phyloP scores from a whole-genome alignment of 495 filamentous ascomycete genomes.

The Pyrenopolyporus hunteri region DNA sequence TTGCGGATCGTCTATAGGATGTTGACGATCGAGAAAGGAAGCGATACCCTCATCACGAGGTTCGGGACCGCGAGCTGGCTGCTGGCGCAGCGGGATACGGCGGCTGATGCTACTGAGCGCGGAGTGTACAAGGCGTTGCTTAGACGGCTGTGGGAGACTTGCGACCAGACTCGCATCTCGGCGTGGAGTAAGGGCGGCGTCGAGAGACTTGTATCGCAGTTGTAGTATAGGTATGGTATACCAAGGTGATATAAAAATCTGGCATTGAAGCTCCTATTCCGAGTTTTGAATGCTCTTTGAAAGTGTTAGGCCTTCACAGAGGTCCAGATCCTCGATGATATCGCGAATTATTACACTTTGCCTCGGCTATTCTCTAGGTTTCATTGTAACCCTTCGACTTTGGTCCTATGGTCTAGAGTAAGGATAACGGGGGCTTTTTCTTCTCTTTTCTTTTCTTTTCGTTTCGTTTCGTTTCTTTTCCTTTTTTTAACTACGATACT shows the following conservation, averaged over 20 bases:
- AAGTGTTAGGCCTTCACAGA: too few species aligned
- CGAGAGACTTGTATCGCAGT: constrained; percentile 20
- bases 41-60: constrained; percentile 83
- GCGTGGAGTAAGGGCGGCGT: constrained; percentile 68
- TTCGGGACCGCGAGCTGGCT: constrained; percentile 85
- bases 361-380: too few species aligned
- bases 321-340: too few species aligned
- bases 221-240: constrained; percentile 3
- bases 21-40: constrained; percentile 75
- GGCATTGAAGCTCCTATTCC: too few species aligned
- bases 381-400: too few species aligned
- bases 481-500: too few species aligned
- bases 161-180: constrained; percentile 68
- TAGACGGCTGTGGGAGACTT: constrained; percentile 68
- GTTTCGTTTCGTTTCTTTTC: too few species aligned
- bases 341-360: too few species aligned
- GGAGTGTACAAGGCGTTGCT: constrained; percentile 63
- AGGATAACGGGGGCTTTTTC: too few species aligned
- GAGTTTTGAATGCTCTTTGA: too few species aligned
- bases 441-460: too few species aligned
- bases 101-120: constrained; percentile 49
- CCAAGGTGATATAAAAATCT: background rate
- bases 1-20: constrained; percentile 75
- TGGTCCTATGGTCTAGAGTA: too few species aligned
- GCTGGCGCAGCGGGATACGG: constrained; percentile 56